A percentile compares a stretch with the other conserved stretches of the same genome.
Evolutionary conservation across 1,284 basidiomycete species (phyloP).

Genomic region (Ustilago curta): DNA sequence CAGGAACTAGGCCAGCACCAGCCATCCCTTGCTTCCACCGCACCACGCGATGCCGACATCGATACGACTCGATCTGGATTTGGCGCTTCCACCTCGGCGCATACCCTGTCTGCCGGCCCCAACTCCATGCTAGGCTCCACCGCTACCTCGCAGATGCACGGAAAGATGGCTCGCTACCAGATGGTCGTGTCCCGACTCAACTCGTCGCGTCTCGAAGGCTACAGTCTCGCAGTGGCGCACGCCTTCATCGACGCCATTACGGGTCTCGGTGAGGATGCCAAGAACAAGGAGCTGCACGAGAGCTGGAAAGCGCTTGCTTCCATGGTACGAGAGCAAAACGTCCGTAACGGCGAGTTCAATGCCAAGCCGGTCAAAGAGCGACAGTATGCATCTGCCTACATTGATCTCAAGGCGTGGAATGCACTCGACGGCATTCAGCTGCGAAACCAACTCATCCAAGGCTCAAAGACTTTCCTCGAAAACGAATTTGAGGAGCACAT

Average conservation of each 20-base stretch:
- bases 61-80: constrained; percentile 37
- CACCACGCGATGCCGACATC: constrained; percentile 22
- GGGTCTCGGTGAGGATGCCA: constrained; percentile 47
- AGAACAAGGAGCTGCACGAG: constrained; percentile 69
- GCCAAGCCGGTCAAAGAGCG: constrained; percentile 69
- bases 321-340: constrained; percentile 71
- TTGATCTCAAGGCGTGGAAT: constrained; percentile 50
- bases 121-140: constrained; percentile 20
- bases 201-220: constrained; percentile 57
- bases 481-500: constrained; percentile 83
- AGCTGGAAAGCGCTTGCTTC: constrained; percentile 71
- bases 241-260: constrained; percentile 61
- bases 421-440: constrained; percentile 54
- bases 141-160: constrained; percentile 56
- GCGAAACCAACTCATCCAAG: constrained; percentile 75
- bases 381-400: constrained; percentile 72
- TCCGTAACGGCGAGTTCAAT: constrained; percentile 69
- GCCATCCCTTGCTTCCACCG: constrained; percentile 21
- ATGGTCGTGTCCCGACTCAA: constrained; percentile 62
- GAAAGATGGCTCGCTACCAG: constrained; percentile 65
- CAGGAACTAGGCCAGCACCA: constrained; percentile 80
- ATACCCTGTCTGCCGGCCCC: constrained; percentile 31
- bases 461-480: constrained; percentile 80
- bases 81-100: constrained; percentile 50
- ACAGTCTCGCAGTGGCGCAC: constrained; percentile 53